Percentiles rank a stretch among this genome's conserved stretches.
Conservation (phyloP, 1,284 basidiomycete species). For the Ustilago vetiveriae region DNA sequence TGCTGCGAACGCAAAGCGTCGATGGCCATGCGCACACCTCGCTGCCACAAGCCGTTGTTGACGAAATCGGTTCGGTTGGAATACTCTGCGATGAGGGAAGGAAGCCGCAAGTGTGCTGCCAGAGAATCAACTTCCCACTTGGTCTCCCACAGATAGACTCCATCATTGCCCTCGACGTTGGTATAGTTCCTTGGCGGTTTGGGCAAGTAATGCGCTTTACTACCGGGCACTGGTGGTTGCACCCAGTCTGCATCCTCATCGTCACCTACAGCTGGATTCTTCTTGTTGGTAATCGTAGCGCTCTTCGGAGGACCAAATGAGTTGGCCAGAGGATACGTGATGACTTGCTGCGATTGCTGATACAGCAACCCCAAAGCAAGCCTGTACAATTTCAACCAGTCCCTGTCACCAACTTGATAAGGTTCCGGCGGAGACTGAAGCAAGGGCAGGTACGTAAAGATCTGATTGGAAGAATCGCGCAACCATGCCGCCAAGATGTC, state of each 20-base stretch:
- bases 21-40: conserved; percentile 42
- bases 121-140: conserved; percentile 60
- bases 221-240: conserved; percentile 35
- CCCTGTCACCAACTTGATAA: conserved; percentile 22
- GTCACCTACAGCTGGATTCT: conserved; percentile 34
- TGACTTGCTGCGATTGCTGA: conserved; percentile 47
- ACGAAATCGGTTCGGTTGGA: conserved; percentile 37
- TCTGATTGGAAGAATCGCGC: conserved; percentile 47
- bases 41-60: conserved; percentile 36
- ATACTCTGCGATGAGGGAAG: conserved; percentile 34
- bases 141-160: conserved; percentile 57
- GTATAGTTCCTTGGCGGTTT: conserved; percentile 38
- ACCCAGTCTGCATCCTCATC: conserved; percentile 41
- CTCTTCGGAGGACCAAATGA: conserved; percentile 48
- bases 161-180: conserved; percentile 59
- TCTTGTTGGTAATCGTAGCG: conserved; percentile 42
- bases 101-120: conserved; percentile 31
- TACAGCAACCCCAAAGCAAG: conserved; percentile 47
- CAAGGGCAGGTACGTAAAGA: conserved; percentile 44
- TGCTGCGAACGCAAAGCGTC: conserved; percentile 47
- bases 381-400: conserved; percentile 51
- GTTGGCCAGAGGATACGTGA: conserved; percentile 45
- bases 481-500: conserved; percentile 53
- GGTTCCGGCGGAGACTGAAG: conserved; percentile 21
- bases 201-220: conserved; percentile 27